Percentiles rank a stretch among this genome's conserved stretches.
These are phyloP conservation scores for Cyberlindnera mrakii DNA, from an alignment of 805 yeast species.

Conservation along the genomic window DNA sequence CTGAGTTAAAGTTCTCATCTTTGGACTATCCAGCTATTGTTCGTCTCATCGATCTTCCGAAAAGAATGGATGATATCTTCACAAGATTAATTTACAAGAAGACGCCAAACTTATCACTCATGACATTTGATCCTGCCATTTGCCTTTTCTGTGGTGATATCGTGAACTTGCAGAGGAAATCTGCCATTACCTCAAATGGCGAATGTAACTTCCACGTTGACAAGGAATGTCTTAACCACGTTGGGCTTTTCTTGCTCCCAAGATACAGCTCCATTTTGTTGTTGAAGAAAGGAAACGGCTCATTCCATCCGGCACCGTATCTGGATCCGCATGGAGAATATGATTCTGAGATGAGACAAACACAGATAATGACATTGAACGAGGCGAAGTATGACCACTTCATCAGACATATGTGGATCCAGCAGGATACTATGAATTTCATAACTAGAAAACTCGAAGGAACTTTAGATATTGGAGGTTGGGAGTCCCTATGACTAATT, in stretches of 20 bases:
- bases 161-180: slow-evolving; percentile 58
- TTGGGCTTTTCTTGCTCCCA: slow-evolving; percentile 71
- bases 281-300: slow-evolving; percentile 70
- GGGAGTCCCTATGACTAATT: slow-evolving; percentile 66
- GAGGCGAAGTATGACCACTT: slow-evolving; percentile 58
- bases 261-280: slow-evolving; percentile 59
- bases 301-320: slow-evolving; percentile 80
- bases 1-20: slow-evolving; percentile 14
- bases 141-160: slow-evolving; percentile 78
- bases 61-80: slow-evolving; percentile 61
- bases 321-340: slow-evolving; percentile 82
- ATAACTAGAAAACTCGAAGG: slow-evolving; percentile 79
- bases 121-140: slow-evolving; percentile 67
- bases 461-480: slow-evolving; percentile 83
- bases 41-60: slow-evolving; percentile 59
- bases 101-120: slow-evolving; percentile 31
- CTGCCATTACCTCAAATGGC: slow-evolving; percentile 50
- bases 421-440: slow-evolving; percentile 68
- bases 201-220: slow-evolving; percentile 72
- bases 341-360: slow-evolving; percentile 65
- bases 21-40: slow-evolving; percentile 63
- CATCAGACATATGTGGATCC: slow-evolving; percentile 65
- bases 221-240: slow-evolving; percentile 56
- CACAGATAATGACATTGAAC: slow-evolving; percentile 66
- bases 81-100: slow-evolving; percentile 48